phyloP scores from a whole-genome alignment of 495 filamentous ascomycete genomes.

The Daldinia childiae region DNA sequence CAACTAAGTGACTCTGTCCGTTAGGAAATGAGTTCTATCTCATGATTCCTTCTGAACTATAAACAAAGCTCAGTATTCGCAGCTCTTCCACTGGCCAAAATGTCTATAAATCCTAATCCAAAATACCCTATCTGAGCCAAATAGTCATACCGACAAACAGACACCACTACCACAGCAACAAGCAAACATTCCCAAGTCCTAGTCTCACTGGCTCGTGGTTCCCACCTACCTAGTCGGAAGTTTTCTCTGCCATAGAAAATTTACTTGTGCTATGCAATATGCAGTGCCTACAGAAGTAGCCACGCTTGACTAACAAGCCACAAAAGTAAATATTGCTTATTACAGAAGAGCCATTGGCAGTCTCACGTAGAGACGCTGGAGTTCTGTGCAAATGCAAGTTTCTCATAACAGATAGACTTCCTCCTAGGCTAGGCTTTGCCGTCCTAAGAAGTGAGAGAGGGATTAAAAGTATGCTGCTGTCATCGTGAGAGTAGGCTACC shows the following conservation, averaged over 20 bases:
- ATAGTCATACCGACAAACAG: background rate
- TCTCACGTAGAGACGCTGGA: slow-evolving; percentile 17
- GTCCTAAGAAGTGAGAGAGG: background rate
- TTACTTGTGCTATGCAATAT: slow-evolving; percentile 20
- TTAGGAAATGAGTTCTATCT: background rate
- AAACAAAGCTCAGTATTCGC: background rate
- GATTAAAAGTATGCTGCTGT: background rate
- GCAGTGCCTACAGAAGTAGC: background rate
- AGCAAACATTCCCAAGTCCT: background rate
- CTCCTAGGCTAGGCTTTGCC: background rate
- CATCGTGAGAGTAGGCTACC: background rate
- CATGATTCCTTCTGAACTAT: background rate
- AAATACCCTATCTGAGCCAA: background rate
- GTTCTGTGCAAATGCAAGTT: slow-evolving; percentile 12
- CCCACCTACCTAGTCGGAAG: background rate
- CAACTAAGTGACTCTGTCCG: background rate
- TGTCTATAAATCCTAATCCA: background rate
- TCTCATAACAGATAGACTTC: slow-evolving; percentile 4
- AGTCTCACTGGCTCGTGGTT: background rate
- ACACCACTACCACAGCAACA: background rate
- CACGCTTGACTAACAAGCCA: slow-evolving; percentile 29
- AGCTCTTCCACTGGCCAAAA: background rate
- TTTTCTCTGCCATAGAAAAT: background rate
- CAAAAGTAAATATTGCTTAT: slow-evolving; percentile 10
- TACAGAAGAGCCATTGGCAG: slow-evolving; percentile 24